These are phyloP conservation scores for Aspergillus cejpii DNA, from an alignment of 2,329 filamentous ascomycete species.

Conservation along the genomic window DNA sequence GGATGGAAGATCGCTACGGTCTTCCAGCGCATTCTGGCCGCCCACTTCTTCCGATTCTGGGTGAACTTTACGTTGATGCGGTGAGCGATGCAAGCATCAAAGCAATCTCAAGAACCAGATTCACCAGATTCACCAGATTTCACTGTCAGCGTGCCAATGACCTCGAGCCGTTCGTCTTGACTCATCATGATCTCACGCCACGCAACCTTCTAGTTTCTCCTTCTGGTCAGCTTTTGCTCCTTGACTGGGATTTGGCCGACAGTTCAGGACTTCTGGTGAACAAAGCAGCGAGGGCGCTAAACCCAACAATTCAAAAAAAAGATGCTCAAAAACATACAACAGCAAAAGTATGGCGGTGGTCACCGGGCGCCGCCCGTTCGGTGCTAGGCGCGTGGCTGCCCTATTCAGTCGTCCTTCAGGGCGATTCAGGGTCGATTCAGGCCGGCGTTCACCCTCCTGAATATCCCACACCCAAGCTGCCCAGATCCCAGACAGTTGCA, in stretches of 20 bases:
- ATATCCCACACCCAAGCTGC: not conserved
- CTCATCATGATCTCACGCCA: constrained; percentile 19
- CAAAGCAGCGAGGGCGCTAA: too few species aligned
- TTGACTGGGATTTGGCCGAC: constrained; percentile 17
- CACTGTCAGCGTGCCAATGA: not conserved
- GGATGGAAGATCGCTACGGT: constrained; percentile 19
- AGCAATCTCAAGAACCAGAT: constrained; percentile 1
- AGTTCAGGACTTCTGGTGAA: too few species aligned
- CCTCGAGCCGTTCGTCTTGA: constrained; percentile 11
- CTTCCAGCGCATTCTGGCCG: constrained; percentile 13
- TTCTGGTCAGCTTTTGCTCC: constrained; percentile 11
- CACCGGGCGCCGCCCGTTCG: not conserved
- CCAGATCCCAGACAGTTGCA: too few species aligned
- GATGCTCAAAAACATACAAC: too few species aligned
- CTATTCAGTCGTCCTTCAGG: not conserved
- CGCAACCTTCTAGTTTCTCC: constrained; percentile 16
- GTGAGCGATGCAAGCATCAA: constrained; percentile 10
- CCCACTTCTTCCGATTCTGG: constrained; percentile 19
- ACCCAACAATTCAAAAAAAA: too few species aligned
- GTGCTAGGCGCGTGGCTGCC: not conserved
- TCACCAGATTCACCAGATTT: not conserved
- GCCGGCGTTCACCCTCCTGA: constrained; percentile 1
- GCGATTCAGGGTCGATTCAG: not conserved
- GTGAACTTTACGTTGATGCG: constrained; percentile 14
- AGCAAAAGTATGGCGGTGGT: not conserved